Base-by-base conservation (phyloP, 352 stramenopile genomes). In the Peronospora farinosa region DNA sequence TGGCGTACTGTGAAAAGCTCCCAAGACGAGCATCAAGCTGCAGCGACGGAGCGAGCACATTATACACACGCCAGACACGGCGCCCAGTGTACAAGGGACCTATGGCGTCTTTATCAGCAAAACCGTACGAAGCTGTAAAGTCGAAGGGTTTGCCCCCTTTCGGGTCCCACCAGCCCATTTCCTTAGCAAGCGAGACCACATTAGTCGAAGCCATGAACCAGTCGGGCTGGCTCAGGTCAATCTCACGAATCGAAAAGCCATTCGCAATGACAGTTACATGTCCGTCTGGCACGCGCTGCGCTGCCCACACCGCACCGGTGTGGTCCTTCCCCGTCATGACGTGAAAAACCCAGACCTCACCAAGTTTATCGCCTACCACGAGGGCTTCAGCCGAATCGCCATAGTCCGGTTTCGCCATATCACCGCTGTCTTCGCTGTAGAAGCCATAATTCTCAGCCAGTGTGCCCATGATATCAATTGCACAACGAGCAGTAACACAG, bases 311-410 rank as follows among this genome's bases (percentile, higher is more conserved):
- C 0, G 91, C 92, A 19, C 75, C 80, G 9, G 77, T 54, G 19
- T 95, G 92, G 35, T 95, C 57, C 32, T 67, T 70, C 13, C 96
- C 92, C 5, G 92, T 93, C 37, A 97, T 60, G 1, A 98, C 84
- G 60, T 98, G 92, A 71, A 98, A 97, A 19, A 97, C 74, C 91
- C 92, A 98, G 13, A 86, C 79, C 54, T 98, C 89, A 12, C 74
- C 76, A 15, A 79, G 61, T 38, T 84, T 75, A 62, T 98, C 92
- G 2, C 71, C 76, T 7, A 98, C 81, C 5, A 70, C 74, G 2
- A 98, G 73, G 23, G 81, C 72, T 57, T 98, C 92, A 5, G 77
- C 83, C 58, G 74, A 88, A 63, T 88, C 72, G 1, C 64, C 63
- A 47, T 72, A 90, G 46, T 69, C 73, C 0, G 82, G 82, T n/a